Percentiles rank a stretch among this genome's conserved stretches.
Evolutionary conservation across 1,139 yeast species (phyloP).

Genomic region (Kluyveromyces sp.): DNA sequence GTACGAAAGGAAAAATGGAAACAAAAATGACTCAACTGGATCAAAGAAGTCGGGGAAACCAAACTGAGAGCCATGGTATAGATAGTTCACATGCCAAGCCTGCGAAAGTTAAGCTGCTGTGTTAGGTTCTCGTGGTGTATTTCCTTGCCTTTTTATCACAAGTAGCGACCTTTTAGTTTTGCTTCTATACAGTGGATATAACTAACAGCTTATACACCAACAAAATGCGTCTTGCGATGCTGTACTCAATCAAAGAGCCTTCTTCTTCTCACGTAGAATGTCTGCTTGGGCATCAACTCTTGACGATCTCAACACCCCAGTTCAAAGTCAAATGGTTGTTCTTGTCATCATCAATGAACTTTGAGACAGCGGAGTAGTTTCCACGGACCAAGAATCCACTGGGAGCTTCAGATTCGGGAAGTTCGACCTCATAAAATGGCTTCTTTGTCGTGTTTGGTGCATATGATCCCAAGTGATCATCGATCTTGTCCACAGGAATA

Average conservation of each 20-base stretch:
- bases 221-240: neutral
- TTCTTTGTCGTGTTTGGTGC: slow-evolving; percentile 84
- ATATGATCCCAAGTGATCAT: slow-evolving; percentile 84
- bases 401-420: slow-evolving; percentile 90
- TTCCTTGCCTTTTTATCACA: neutral
- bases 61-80: too few relatives aligned
- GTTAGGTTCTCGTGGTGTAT: too few relatives aligned
- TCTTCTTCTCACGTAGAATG: too few relatives aligned
- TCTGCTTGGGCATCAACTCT: too few relatives aligned
- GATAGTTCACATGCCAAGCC: too few relatives aligned
- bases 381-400: slow-evolving; percentile 87
- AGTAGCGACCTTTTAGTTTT: neutral
- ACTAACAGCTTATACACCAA: neutral
- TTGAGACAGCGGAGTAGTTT: slow-evolving; percentile 69
- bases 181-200: neutral
- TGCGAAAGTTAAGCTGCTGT: too few relatives aligned
- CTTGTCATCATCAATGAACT: slow-evolving; percentile 84
- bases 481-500: slow-evolving; percentile 76
- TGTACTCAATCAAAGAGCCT: too few relatives aligned
- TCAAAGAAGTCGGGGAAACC: neutral
- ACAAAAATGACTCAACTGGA: neutral
- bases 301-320: slow-evolving; percentile 75
- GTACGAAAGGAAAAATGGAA: neutral
- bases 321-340: slow-evolving; percentile 66
- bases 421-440: slow-evolving; percentile 69